Percentiles rank a stretch among this genome's conserved stretches.
Evolutionary conservation across 2,329 filamentous ascomycete genomes (phyloP).

Genomic region (Phymatotrichopsis omnivora): DNA sequence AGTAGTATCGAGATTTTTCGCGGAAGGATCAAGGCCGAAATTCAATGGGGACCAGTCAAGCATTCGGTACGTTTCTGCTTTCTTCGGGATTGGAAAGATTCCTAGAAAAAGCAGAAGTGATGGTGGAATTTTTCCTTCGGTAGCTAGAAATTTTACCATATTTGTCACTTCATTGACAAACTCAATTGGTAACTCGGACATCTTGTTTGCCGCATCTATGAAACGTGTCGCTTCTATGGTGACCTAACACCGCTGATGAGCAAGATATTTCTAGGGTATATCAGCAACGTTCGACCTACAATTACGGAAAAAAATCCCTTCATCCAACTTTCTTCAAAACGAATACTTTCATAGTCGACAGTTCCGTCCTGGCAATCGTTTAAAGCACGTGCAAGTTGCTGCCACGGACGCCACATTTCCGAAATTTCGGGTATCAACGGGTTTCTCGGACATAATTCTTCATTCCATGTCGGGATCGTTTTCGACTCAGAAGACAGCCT

Average conservation of each 20-base stretch:
- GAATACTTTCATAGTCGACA: not conserved
- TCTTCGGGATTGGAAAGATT: not conserved
- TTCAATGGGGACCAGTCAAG: slow-evolving; percentile 6
- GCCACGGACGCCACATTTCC: not conserved
- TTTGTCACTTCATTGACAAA: not conserved
- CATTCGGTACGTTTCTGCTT: not conserved
- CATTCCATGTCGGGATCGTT: too few species aligned
- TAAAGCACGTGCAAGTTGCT: not conserved
- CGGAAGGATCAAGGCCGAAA: too few species aligned
- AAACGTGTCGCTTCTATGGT: not conserved
- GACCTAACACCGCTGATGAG: not conserved
- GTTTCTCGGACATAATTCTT: not conserved
- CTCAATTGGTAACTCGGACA: slow-evolving; percentile 1
- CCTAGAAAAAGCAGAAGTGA: not conserved
- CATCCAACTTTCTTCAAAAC: slow-evolving; percentile 5
- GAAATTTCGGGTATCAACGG: not conserved
- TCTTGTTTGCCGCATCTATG: not conserved
- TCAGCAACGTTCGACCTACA: too few species aligned
- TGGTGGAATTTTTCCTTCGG: not conserved
- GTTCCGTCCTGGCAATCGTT: not conserved
- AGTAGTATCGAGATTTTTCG: too few species aligned
- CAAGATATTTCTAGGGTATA: not conserved
- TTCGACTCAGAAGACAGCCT: not conserved
- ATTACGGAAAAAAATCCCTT: slow-evolving; percentile 1
- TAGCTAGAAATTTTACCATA: not conserved